phyloP scores from a whole-genome alignment of 148 eudicot genomes.

The Amaranthus cruentus region DNA sequence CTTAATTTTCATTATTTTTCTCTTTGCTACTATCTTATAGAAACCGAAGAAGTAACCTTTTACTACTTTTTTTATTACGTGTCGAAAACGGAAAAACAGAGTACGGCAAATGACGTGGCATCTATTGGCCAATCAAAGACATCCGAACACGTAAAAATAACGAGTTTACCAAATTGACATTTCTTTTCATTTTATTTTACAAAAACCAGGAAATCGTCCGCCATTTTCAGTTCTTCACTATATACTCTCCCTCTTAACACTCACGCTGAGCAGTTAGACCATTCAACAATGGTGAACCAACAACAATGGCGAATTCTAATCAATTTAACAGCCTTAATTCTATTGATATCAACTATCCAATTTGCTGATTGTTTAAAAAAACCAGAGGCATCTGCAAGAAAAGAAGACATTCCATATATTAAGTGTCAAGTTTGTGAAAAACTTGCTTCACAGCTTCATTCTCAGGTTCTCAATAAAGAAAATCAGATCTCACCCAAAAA shows the following conservation, averaged over 20 bases:
- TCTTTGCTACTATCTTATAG: no score
- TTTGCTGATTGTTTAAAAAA: slow-evolving; percentile 47
- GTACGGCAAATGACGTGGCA: slow-evolving; percentile 20
- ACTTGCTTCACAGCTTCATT: slow-evolving; percentile 47
- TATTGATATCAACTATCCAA: slow-evolving; percentile 31
- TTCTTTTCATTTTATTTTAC: neutral
- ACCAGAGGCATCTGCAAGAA: slow-evolving; percentile 57
- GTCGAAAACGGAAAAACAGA: no score
- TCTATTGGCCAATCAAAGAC: slow-evolving; percentile 41
- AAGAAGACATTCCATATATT: slow-evolving; percentile 82
- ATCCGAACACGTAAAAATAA: slow-evolving; percentile 39
- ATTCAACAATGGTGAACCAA: slow-evolving; percentile 31
- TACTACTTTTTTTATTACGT: no score
- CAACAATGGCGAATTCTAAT: neutral
- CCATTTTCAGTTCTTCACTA: neutral
- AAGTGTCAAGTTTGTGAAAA: slow-evolving; percentile 87
- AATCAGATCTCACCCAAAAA: slow-evolving; percentile 75
- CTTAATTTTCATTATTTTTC: no score
- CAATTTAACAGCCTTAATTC: slow-evolving; percentile 17
- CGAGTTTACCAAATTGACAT: neutral
- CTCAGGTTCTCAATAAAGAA: slow-evolving; percentile 55
- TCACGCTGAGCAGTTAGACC: neutral
- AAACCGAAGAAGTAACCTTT: no score
- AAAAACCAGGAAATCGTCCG: neutral
- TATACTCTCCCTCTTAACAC: neutral